A percentile compares a stretch with the other conserved stretches of the same genome.
Conservation (phyloP, 306 rosid genomes). For the Prinsepia uniflora region DNA sequence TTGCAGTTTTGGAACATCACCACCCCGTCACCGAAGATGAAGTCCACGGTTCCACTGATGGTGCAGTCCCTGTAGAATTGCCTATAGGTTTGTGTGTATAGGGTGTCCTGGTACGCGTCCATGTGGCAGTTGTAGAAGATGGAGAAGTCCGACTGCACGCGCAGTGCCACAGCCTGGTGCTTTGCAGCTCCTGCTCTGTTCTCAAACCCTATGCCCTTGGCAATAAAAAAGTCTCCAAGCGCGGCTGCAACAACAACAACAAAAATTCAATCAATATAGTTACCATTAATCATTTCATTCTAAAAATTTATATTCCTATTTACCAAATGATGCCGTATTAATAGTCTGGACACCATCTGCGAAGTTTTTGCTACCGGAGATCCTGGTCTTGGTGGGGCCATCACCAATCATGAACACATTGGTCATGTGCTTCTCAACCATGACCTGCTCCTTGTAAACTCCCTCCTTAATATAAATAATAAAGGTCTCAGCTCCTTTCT, state of each 20-base stretch:
- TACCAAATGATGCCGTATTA: conserved; percentile 64
- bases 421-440: conserved; percentile 28
- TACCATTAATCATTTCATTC: too few relatives aligned
- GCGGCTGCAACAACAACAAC: conserved; percentile 12
- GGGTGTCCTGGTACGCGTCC: conserved; percentile 55
- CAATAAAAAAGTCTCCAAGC: conserved; percentile 17
- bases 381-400: conserved; percentile 63
- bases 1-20: conserved; percentile 40
- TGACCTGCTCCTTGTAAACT: conserved; percentile 40
- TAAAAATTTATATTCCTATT: not conserved
- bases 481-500: conserved; percentile 33
- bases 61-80: conserved; percentile 59
- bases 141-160: conserved; percentile 48
- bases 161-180: conserved; percentile 57
- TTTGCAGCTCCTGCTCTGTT: conserved; percentile 49
- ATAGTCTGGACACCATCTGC: conserved; percentile 43
- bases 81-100: conserved; percentile 39
- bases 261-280: too few relatives aligned
- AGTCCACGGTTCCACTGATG: conserved; percentile 47
- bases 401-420: conserved; percentile 60
- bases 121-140: conserved; percentile 47
- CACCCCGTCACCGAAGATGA: conserved; percentile 45
- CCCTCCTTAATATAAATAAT: conserved; percentile 70
- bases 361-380: conserved; percentile 40
- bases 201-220: conserved; percentile 18